A percentile compares a stretch with the other conserved stretches of the same genome.
Evolutionary conservation across 176 grass and related monocot species (phyloP).

Genomic region (Cocos nucifera): DNA sequence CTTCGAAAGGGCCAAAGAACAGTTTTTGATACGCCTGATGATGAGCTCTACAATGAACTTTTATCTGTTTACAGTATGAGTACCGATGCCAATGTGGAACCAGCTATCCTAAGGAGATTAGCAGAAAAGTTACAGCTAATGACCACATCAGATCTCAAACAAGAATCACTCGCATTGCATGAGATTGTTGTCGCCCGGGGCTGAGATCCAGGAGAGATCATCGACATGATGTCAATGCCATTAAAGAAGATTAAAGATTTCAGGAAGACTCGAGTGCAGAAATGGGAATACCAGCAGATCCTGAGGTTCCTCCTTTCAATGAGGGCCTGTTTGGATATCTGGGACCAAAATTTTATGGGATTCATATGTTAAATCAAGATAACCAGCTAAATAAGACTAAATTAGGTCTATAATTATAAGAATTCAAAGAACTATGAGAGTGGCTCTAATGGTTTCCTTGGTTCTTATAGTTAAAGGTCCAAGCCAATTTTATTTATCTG

Average conservation of each 20-base stretch:
- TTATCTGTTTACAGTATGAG: slow-evolving; percentile 59
- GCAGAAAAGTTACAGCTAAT: slow-evolving; percentile 77
- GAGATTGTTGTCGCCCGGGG: slow-evolving; percentile 50
- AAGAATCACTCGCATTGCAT: slow-evolving; percentile 69
- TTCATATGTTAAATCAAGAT: too few species aligned
- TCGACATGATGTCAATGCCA: slow-evolving; percentile 60
- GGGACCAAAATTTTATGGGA: too few species aligned
- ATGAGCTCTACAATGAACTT: slow-evolving; percentile 64
- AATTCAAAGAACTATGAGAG: too few species aligned
- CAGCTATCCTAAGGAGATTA: slow-evolving; percentile 41
- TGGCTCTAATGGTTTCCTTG: too few species aligned
- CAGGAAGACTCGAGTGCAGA: slow-evolving; percentile 52
- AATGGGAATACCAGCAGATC: slow-evolving; percentile 24
- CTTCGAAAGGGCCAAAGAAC: slow-evolving; percentile 95
- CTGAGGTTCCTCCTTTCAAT: slow-evolving; percentile 17
- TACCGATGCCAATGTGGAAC: slow-evolving; percentile 27
- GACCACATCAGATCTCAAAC: slow-evolving; percentile 74
- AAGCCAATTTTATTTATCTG: too few species aligned
- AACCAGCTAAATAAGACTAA: too few species aligned
- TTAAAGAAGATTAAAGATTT: slow-evolving; percentile 91
- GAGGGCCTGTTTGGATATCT: too few species aligned
- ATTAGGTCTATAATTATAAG: too few species aligned
- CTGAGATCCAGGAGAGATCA: slow-evolving; percentile 47
- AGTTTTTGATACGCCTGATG: slow-evolving; percentile 44
- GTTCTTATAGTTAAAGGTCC: too few species aligned